These are phyloP conservation scores for Orbilia oligospora DNA, from an alignment of 2,329 filamentous ascomycete species.

Conservation along the genomic window DNA sequence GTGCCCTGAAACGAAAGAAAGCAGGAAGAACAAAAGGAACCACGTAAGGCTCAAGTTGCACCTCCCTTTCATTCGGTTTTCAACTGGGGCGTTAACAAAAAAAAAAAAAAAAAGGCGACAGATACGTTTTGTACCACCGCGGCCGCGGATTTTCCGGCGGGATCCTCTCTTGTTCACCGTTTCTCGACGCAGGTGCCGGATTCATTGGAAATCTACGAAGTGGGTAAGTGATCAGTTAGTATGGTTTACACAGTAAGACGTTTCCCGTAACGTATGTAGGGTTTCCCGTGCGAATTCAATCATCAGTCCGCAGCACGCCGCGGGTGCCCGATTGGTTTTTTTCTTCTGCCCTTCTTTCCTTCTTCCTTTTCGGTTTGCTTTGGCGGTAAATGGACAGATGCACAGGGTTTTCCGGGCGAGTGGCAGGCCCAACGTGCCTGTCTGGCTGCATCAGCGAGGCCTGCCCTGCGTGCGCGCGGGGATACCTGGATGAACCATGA, in stretches of 20 bases:
- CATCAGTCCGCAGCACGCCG: constrained; percentile 23
- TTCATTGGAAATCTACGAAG: constrained; percentile 34
- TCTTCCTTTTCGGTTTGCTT: constrained; percentile 3
- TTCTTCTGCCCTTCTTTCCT: neutral
- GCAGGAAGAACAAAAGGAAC: constrained; percentile 16
- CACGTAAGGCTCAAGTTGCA: constrained; percentile 51
- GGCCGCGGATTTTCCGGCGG: constrained; percentile 37
- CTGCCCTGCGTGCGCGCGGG: constrained; percentile 26
- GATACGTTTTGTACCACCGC: constrained; percentile 32
- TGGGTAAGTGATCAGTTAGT: constrained; percentile 28
- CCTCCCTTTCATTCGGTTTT: constrained; percentile 20
- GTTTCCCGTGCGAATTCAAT: constrained; percentile 31
- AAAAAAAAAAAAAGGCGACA: neutral
- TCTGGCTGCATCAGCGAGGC: constrained; percentile 25
- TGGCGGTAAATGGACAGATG: constrained; percentile 16
- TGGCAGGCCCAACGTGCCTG: constrained; percentile 23
- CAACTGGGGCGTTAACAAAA: constrained; percentile 31
- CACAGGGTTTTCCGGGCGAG: constrained; percentile 32
- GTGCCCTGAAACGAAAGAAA: constrained; percentile 14
- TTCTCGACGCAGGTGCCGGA: constrained; percentile 46
- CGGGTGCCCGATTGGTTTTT: constrained; percentile 29
- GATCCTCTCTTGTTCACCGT: constrained; percentile 14
- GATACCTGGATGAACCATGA: constrained; percentile 13
- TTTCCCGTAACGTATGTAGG: constrained; percentile 9
- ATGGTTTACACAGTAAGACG: constrained; percentile 14